phyloP scores from a whole-genome alignment of 2,329 filamentous ascomycete genomes.

The Colletotrichum trifolii region DNA sequence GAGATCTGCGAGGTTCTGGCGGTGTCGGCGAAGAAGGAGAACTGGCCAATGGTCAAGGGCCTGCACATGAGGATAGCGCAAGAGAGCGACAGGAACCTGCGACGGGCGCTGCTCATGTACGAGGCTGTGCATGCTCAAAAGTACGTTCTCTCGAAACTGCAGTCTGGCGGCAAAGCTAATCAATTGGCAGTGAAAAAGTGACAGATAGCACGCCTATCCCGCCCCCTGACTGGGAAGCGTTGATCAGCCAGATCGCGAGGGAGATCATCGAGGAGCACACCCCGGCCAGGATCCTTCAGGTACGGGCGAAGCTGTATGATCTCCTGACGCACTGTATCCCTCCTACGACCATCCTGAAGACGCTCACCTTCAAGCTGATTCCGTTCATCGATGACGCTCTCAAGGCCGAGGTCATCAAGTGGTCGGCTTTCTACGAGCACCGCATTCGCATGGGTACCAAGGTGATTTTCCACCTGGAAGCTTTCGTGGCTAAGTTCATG shows the following conservation, averaged over 20 bases:
- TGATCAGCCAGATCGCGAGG: slow-evolving; percentile 89
- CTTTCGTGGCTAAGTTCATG: slow-evolving; percentile 99
- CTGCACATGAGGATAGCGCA: slow-evolving; percentile 87
- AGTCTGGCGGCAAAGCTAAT: slow-evolving; percentile 43
- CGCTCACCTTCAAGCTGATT: slow-evolving; percentile 92
- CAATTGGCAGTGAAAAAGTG: slow-evolving; percentile 79
- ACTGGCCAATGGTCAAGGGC: slow-evolving; percentile 79
- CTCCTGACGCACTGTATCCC: slow-evolving; percentile 97
- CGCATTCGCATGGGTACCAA: slow-evolving; percentile 91
- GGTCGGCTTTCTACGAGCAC: slow-evolving; percentile 98
- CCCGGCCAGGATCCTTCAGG: slow-evolving; percentile 87
- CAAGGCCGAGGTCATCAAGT: slow-evolving; percentile 92
- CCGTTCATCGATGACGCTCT: slow-evolving; percentile 87
- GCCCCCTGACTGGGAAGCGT: slow-evolving; percentile 95
- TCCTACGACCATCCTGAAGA: slow-evolving; percentile 92
- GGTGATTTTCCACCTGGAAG: slow-evolving; percentile 97
- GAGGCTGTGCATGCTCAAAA: slow-evolving; percentile 98
- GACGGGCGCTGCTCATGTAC: slow-evolving; percentile 93
- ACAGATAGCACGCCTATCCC: slow-evolving; percentile 89
- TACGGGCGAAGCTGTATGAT: slow-evolving; percentile 95
- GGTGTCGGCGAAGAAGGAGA: slow-evolving; percentile 78
- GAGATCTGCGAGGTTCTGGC: slow-evolving; percentile 86
- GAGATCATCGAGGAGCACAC: slow-evolving; percentile 95
- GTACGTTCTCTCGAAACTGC: slow-evolving; percentile 62
- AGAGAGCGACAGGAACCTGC: slow-evolving; percentile 90